These are phyloP conservation scores for Glycyrrhiza uralensis DNA, from an alignment of 306 rosid species.

Conservation along the genomic window DNA sequence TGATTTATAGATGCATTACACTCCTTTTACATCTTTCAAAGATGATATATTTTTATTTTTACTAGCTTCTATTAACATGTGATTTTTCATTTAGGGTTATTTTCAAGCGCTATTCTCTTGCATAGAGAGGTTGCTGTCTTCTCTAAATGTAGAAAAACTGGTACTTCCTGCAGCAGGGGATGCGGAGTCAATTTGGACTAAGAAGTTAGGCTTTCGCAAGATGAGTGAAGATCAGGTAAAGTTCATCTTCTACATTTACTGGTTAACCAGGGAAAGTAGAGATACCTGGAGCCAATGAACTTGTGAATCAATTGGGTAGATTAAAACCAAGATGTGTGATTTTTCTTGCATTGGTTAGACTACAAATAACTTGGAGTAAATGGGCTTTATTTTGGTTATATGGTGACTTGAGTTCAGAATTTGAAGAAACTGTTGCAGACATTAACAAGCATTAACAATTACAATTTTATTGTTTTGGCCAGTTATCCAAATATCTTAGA, in stretches of 20 bases:
- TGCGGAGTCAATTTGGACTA: slow-evolving; percentile 97
- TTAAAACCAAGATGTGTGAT: background rate
- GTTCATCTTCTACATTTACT: slow-evolving; percentile 6
- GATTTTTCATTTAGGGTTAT: slow-evolving; percentile 60
- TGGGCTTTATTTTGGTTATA: background rate
- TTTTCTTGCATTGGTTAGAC: background rate
- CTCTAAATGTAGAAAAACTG: slow-evolving; percentile 83
- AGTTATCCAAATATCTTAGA: slow-evolving; percentile 71
- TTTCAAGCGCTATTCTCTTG: slow-evolving; percentile 90
- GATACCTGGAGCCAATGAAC: background rate
- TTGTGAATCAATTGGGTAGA: background rate
- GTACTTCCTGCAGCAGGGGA: slow-evolving; percentile 99
- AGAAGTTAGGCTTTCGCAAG: slow-evolving; percentile 81
- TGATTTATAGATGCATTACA: slow-evolving; percentile 6
- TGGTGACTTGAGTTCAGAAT: slow-evolving; percentile 15
- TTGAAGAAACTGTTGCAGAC: slow-evolving; percentile 2
- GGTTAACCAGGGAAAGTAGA: background rate
- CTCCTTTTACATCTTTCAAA: slow-evolving; percentile 3
- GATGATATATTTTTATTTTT: background rate
- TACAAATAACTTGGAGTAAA: background rate
- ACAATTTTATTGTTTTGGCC: slow-evolving; percentile 22
- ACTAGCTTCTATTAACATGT: slow-evolving; percentile 13
- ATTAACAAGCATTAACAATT: slow-evolving; percentile 8
- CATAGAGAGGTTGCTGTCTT: slow-evolving; percentile 71
- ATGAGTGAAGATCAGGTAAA: slow-evolving; percentile 90